A percentile compares a stretch with the other conserved stretches of the same genome.
Evolutionary conservation across 805 yeast species (phyloP).

Genomic region (Candida chauliodis): DNA sequence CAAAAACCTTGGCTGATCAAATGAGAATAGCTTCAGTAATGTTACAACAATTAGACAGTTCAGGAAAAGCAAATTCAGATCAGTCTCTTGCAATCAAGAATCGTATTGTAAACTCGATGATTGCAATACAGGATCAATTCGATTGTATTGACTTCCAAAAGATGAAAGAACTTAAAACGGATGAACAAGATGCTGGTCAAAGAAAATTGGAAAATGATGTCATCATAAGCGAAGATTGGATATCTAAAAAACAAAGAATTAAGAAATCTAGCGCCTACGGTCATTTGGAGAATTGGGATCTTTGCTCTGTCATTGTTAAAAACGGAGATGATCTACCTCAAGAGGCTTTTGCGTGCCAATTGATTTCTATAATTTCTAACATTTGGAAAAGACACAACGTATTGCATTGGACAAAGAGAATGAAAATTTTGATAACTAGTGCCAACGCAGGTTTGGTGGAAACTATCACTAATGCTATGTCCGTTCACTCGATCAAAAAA

Average conservation of each 20-base stretch:
- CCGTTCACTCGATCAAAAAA: constrained; percentile 92
- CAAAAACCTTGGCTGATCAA: constrained; percentile 61
- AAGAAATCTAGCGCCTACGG: constrained; percentile 78
- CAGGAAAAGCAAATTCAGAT: constrained; percentile 50
- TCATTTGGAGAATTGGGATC: constrained; percentile 87
- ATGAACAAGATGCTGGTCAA: constrained; percentile 68
- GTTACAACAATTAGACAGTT: constrained; percentile 84
- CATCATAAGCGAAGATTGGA: constrained; percentile 95
- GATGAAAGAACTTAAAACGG: constrained; percentile 50
- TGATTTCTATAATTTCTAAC: constrained; percentile 80
- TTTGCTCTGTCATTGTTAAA: constrained; percentile 92
- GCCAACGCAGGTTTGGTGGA: constrained; percentile 91
- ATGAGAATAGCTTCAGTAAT: constrained; percentile 96
- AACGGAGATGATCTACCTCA: constrained; percentile 95
- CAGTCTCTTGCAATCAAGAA: constrained; percentile 27
- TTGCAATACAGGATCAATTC: constrained; percentile 35
- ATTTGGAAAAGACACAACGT: constrained; percentile 73
- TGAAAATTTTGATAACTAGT: constrained; percentile 90
- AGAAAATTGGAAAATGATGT: constrained; percentile 89
- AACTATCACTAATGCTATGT: constrained; percentile 91
- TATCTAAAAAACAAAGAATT: constrained; percentile 73
- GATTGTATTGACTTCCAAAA: constrained; percentile 34
- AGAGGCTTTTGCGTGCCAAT: constrained; percentile 96
- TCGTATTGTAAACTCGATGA: constrained; percentile 19
- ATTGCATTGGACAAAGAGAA: constrained; percentile 86